These are phyloP conservation scores for Mycocentrospora acerina DNA, from an alignment of 2,329 filamentous ascomycete species.

Conservation along the genomic window DNA sequence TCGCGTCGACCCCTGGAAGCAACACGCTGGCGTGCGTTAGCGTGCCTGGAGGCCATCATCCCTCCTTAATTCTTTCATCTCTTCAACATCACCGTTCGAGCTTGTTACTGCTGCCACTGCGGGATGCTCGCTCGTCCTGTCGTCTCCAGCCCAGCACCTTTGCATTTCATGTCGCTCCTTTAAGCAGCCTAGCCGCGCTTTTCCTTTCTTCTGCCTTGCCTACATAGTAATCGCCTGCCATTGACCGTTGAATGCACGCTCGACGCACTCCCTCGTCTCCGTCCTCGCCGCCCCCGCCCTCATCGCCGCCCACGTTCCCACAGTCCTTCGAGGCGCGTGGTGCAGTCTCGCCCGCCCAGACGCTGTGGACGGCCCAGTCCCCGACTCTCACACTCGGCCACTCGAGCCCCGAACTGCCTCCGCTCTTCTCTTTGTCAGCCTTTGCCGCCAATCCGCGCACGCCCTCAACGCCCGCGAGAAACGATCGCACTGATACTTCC, in stretches of 20 bases:
- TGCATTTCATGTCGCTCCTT: slow-evolving; percentile 42
- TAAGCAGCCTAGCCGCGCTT: slow-evolving; percentile 28
- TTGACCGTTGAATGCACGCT: slow-evolving; percentile 44
- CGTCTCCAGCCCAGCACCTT: slow-evolving; percentile 29
- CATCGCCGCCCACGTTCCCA: slow-evolving; percentile 38
- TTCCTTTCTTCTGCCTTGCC: slow-evolving; percentile 40
- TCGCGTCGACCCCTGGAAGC: slow-evolving; percentile 7
- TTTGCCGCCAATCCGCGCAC: slow-evolving; percentile 37
- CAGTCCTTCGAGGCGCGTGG: slow-evolving; percentile 26
- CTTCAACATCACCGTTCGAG: slow-evolving; percentile 9
- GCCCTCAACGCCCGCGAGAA: slow-evolving; percentile 36
- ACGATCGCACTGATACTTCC: slow-evolving; percentile 48
- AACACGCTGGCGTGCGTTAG: slow-evolving; percentile 2
- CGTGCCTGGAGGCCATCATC: slow-evolving; percentile 18
- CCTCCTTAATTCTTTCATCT: slow-evolving; percentile 6
- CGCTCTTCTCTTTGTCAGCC: slow-evolving; percentile 36
- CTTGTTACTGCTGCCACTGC: slow-evolving; percentile 27
- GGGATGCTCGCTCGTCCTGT: slow-evolving; percentile 37
- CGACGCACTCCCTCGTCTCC: slow-evolving; percentile 34
- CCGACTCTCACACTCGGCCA: slow-evolving; percentile 44
- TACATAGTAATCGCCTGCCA: slow-evolving; percentile 25
- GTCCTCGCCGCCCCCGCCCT: slow-evolving; percentile 34
- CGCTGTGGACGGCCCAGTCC: slow-evolving; percentile 43
- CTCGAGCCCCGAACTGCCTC: slow-evolving; percentile 46
- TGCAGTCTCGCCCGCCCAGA: slow-evolving; percentile 36